Evolutionary conservation across 352 stramenopile species (phyloP).

Genomic region (Globisporangium sylvaticum): DNA sequence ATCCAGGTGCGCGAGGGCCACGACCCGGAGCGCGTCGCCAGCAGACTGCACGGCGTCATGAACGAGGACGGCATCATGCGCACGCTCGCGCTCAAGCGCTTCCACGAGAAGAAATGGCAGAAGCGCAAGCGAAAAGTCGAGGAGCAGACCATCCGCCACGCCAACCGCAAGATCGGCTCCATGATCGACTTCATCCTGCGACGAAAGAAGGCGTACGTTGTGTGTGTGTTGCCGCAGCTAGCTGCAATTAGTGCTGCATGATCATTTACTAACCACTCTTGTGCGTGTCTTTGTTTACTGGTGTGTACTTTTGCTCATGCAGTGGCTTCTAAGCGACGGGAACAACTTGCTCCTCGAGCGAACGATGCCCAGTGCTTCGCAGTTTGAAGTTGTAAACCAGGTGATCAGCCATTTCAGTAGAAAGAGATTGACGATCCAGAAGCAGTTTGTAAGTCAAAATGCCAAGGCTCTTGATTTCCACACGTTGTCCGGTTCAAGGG

Average conservation of each 20-base stretch:
- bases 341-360: not conserved
- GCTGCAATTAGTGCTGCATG: not conserved
- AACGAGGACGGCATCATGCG: slow-evolving; percentile 77
- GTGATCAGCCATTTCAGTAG: not conserved
- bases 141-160: slow-evolving; percentile 76
- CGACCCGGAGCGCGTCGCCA: slow-evolving; percentile 47
- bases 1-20: slow-evolving; percentile 43
- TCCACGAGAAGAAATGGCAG: slow-evolving; percentile 85
- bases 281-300: not conserved
- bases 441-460: slow-evolving; percentile 6
- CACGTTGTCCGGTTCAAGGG: not conserved
- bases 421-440: not conserved
- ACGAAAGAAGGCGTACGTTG: slow-evolving; percentile 77
- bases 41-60: slow-evolving; percentile 65
- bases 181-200: slow-evolving; percentile 85
- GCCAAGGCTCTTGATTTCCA: not conserved
- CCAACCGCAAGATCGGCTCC: slow-evolving; percentile 74
- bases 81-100: slow-evolving; percentile 60
- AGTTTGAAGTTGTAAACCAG: not conserved
- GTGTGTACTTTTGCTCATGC: not conserved
- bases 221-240: not conserved
- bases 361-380: not conserved
- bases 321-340: slow-evolving; percentile 23
- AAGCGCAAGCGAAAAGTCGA: slow-evolving; percentile 76
- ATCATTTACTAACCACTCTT: not conserved